phyloP scores from a whole-genome alignment of 306 rosid genomes.

The Quercus variabilis region DNA sequence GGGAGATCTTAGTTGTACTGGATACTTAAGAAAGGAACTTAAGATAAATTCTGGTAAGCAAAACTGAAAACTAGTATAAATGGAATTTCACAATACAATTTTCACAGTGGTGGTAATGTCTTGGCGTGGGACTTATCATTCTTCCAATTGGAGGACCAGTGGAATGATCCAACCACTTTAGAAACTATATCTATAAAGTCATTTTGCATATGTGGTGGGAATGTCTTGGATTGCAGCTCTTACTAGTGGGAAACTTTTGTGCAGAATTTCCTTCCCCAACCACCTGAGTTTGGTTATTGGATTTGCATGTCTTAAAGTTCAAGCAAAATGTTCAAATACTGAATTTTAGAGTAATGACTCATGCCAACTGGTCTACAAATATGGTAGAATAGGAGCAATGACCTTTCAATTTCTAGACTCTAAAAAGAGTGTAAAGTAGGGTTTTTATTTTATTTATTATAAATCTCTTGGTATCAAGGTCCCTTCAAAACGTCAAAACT shows the following conservation, averaged over 20 bases:
- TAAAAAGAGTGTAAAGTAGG: background rate
- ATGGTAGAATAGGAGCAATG: background rate
- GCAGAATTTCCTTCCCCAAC: background rate
- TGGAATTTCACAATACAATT: background rate
- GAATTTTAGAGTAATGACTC: background rate
- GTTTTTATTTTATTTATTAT: no score
- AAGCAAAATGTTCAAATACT: background rate
- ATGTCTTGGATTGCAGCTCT: background rate
- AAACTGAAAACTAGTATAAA: background rate
- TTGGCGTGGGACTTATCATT: background rate
- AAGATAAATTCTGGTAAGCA: background rate
- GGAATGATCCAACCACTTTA: slow-evolving; percentile 2
- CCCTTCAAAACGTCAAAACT: background rate
- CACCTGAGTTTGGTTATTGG: background rate
- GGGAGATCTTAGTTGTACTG: background rate
- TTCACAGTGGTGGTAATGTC: background rate
- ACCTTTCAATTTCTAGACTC: background rate
- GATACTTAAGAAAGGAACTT: background rate
- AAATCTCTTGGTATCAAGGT: background rate
- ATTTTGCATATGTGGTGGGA: background rate
- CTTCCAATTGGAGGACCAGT: background rate
- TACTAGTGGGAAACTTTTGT: slow-evolving; percentile 5
- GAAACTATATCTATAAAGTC: background rate
- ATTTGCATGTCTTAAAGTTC: background rate
- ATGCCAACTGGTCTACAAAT: background rate